Conservation (phyloP, 768 basidiomycete species). For the Trametes punicea region DNA sequence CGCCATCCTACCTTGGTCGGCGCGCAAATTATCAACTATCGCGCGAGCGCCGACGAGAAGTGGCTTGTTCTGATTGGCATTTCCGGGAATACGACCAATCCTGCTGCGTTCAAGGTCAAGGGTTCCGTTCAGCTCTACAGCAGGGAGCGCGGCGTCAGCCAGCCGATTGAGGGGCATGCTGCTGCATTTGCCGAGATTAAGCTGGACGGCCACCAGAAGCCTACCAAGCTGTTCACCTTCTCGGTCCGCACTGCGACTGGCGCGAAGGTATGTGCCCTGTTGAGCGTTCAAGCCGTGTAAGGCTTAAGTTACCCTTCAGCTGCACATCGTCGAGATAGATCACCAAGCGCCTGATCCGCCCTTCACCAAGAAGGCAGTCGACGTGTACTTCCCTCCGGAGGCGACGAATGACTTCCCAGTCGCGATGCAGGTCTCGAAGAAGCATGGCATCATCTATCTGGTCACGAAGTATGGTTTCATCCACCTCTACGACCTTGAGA, state of each 20-base stretch:
- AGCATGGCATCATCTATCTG: conserved; percentile 94
- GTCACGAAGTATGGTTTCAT: conserved; percentile 99
- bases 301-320: conserved; percentile 41
- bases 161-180: conserved; percentile 98
- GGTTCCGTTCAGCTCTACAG: conserved; percentile 98
- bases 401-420: conserved; percentile 99
- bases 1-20: conserved; percentile 92
- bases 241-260: conserved; percentile 95
- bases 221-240: conserved; percentile 92
- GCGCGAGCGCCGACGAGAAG: conserved; percentile 87
- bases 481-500: conserved; percentile 96
- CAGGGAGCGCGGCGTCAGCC: conserved; percentile 87
- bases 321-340: conserved; percentile 98
- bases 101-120: conserved; percentile 97
- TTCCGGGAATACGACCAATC: conserved; percentile 86
- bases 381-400: conserved; percentile 98
- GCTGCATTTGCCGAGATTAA: conserved; percentile 93
- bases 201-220: conserved; percentile 79
- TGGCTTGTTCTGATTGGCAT: conserved; percentile 98
- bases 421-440: conserved; percentile 97
- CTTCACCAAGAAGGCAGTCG: conserved; percentile 96
- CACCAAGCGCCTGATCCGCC: conserved; percentile 89
- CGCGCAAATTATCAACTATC: conserved; percentile 98
- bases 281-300: neutral
- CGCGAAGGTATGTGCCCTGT: conserved; percentile 69